These are phyloP conservation scores for Rhodofomes roseus DNA, from an alignment of 1,284 basidiomycete genomes.

Conservation along the genomic window DNA sequence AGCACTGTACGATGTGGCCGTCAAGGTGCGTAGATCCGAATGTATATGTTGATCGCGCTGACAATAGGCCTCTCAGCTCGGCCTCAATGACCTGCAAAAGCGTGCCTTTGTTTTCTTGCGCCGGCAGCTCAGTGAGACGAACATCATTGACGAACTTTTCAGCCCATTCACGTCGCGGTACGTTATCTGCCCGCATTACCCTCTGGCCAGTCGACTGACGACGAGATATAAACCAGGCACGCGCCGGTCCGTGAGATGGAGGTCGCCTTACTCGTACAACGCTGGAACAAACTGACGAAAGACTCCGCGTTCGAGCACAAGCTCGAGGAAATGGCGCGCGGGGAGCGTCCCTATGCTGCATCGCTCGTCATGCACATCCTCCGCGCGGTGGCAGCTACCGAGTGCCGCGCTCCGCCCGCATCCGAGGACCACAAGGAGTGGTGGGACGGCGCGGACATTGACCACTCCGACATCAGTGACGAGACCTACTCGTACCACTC, in stretches of 20 bases:
- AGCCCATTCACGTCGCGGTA: background rate
- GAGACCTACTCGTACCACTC: background rate
- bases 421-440: background rate
- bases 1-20: background rate
- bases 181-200: background rate
- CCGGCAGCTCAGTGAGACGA: background rate
- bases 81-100: background rate
- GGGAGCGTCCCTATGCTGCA: background rate
- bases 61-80: background rate
- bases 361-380: background rate
- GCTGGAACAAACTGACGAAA: background rate
- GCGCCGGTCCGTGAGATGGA: background rate
- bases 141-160: conserved; percentile 1
- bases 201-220: background rate
- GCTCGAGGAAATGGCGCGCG: background rate
- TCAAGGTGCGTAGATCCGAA: background rate
- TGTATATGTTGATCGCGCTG: background rate
- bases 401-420: background rate
- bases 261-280: background rate
- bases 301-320: background rate
- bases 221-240: background rate
- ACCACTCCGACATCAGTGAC: background rate
- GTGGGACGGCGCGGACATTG: background rate
- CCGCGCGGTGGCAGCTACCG: background rate
- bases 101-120: background rate